Conservation (phyloP, 345 rosid genomes). For the Conringia planisiliqua region DNA sequence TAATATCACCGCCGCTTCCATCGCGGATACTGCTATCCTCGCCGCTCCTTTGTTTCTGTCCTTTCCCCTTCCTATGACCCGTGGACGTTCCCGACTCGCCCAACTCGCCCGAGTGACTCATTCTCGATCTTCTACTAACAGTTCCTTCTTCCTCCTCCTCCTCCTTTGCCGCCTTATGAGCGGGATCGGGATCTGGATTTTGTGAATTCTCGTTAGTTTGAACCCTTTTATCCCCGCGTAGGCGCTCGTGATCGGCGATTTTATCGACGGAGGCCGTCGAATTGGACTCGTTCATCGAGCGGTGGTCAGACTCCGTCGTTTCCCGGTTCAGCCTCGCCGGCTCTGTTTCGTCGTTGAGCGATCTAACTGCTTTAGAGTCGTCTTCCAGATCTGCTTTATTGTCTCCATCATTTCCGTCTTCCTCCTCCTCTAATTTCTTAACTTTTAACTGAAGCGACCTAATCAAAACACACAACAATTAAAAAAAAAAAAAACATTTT, state of each 20-base stretch:
- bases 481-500: neutral
- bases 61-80: conserved; percentile 37
- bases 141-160: conserved; percentile 14
- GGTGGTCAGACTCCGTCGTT: conserved; percentile 45
- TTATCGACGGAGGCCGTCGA: conserved; percentile 50
- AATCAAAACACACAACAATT: neutral
- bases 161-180: conserved; percentile 16
- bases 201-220: conserved; percentile 25
- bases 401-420: conserved; percentile 13
- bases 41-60: conserved; percentile 24
- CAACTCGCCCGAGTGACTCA: conserved; percentile 38
- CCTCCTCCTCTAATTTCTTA: conserved; percentile 35
- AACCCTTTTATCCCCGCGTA: conserved; percentile 11
- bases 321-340: conserved; percentile 18
- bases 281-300: conserved; percentile 74
- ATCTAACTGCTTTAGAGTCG: neutral
- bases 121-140: conserved; percentile 26
- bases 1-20: conserved; percentile 29
- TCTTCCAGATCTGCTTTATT: conserved; percentile 34
- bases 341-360: conserved; percentile 1
- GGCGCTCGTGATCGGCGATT: conserved; percentile 25
- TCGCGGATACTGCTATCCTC: conserved; percentile 9
- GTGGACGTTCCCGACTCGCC: conserved; percentile 59
- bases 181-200: conserved; percentile 37
- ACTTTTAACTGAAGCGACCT: conserved; percentile 45